These are phyloP conservation scores for Phylloporus sp. DNA, from an alignment of 1,284 basidiomycete species.

Conservation along the genomic window DNA sequence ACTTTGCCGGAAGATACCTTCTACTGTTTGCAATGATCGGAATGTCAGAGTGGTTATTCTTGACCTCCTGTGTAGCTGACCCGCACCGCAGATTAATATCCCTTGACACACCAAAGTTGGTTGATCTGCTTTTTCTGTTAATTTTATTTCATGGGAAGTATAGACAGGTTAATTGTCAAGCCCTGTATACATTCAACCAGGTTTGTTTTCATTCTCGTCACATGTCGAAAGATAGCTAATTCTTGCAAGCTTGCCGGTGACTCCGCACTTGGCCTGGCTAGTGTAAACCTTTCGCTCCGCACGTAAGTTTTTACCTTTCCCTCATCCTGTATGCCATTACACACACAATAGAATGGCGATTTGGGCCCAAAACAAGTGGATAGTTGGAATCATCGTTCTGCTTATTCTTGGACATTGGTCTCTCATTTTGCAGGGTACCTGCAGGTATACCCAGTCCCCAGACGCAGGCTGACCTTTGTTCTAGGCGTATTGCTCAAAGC, in stretches of 20 bases:
- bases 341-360: conserved; percentile 39
- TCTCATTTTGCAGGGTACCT: conserved; percentile 41
- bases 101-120: conserved; percentile 38
- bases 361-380: conserved; percentile 45
- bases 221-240: conserved; percentile 4
- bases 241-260: conserved; percentile 41
- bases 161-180: conserved; percentile 37
- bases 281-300: conserved; percentile 45
- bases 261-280: conserved; percentile 42
- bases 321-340: background rate
- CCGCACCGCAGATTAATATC: conserved; percentile 34
- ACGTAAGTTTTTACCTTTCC: conserved; percentile 30
- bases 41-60: conserved; percentile 30
- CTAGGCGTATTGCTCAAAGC: conserved; percentile 51
- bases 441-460: background rate
- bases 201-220: conserved; percentile 22
- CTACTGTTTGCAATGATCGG: conserved; percentile 43
- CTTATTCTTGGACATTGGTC: conserved; percentile 46
- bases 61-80: conserved; percentile 18
- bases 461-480: conserved; percentile 1
- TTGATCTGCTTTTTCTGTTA: background rate
- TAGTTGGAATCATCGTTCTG: conserved; percentile 35
- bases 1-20: conserved; percentile 42
- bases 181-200: conserved; percentile 44
- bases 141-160: background rate